Evolutionary conservation across 2,329 filamentous ascomycete species (phyloP), one percentile per base, ranked within the genome.

Genomic region (Immersiporthe knoxdaviesiana): DNA sequence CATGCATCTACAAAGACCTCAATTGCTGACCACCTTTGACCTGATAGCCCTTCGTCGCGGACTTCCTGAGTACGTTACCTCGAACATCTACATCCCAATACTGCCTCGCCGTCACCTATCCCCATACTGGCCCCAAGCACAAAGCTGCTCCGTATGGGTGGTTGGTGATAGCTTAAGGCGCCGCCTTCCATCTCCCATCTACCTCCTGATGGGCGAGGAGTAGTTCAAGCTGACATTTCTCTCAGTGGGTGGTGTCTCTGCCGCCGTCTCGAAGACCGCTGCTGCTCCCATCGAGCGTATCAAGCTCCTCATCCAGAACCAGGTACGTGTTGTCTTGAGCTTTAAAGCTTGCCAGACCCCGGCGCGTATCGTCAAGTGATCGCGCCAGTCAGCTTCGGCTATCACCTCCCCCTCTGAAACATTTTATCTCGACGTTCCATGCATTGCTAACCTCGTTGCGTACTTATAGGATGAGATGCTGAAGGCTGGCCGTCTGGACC

Each of bases 281-380:
- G 96, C 96, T 83, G 96, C 96, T 87, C 96, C 96, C 86, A 99
- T 99, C 80, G 96, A 99, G 94, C 96, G 96, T 94, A 92, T 99
- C 87, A 99, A 99, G 94, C 96, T 99, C 82, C 93, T 99, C 82
- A 97, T 99, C 88, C 96, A 99, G 90, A 99, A 99, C 89, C 96
- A 99, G 92, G 94, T 97, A 90, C 77, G 93, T 88, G 93, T 88
- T 64, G 66, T 18, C 52, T 41, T 58, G 10, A 27, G 3, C 56
- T 54, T 41, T 16, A 11, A 8, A 2, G 18, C 32, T 27, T 37
- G 21, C 6, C 37, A 27, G n/a, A 35, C 4, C 52, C 52, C 39
- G 27, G 39, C 41, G 1, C n/a, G 52, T 18, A 18, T 56, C 6
- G 27, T 24, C 27, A 7, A 30, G 10, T 27, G 11, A 54, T 16